Percentiles rank a stretch among this genome's conserved stretches.
Evolutionary conservation across 1,139 yeast species (phyloP).

Genomic region (Yamadazyma diospyri): DNA sequence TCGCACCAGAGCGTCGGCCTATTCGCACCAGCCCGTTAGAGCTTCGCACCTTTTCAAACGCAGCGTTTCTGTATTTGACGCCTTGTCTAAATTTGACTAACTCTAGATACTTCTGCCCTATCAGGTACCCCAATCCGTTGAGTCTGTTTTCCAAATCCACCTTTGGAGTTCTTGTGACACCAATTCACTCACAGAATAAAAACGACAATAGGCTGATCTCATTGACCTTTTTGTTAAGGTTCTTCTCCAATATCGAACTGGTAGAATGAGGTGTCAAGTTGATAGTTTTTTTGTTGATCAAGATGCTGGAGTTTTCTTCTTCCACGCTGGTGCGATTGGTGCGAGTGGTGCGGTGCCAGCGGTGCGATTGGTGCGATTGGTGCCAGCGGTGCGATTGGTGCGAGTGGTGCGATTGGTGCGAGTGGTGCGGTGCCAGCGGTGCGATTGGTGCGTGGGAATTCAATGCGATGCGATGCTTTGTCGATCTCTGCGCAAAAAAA

Average conservation of each 20-base stretch:
- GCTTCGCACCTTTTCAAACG: no score
- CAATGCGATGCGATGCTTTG: no score
- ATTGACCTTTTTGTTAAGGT: conserved; percentile 55
- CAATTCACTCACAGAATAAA: conserved; percentile 73
- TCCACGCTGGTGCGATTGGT: no score
- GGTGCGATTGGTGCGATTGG: no score
- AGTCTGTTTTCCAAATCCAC: conserved; percentile 74
- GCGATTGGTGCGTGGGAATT: no score
- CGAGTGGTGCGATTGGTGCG: no score
- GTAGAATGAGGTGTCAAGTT: conserved; percentile 29
- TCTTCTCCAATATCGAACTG: conserved; percentile 62
- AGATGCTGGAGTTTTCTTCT: conserved; percentile 32
- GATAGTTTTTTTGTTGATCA: conserved; percentile 33
- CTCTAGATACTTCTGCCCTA: conserved; percentile 45
- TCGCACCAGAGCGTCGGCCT: no score
- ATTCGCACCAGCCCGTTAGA: no score
- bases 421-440: no score
- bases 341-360: no score
- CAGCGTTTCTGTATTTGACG: conserved; percentile 54
- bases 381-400: no score
- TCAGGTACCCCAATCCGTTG: conserved; percentile 72
- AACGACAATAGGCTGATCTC: conserved; percentile 70
- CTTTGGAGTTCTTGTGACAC: conserved; percentile 60
- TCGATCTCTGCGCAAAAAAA: no score
- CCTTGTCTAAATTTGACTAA: conserved; percentile 50